Conservation (phyloP, 805 yeast genomes). For the Teunomyces stri region DNA sequence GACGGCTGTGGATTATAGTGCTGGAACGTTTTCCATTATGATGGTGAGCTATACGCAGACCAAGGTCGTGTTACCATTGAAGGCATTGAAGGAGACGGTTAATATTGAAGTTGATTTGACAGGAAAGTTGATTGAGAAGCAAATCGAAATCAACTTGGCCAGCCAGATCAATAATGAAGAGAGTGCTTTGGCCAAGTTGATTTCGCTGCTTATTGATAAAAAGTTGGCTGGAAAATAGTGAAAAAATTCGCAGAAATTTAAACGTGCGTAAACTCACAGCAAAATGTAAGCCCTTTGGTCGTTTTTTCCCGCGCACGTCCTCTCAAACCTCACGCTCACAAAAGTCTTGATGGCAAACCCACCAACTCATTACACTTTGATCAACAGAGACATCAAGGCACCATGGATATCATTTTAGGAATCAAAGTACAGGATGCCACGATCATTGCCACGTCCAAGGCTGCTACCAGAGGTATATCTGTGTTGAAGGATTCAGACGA, state of each 20-base stretch:
- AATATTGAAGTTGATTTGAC: slow-evolving; percentile 94
- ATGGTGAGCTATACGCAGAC: slow-evolving; percentile 89
- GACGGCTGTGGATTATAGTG: slow-evolving; percentile 65
- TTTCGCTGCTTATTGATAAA: slow-evolving; percentile 34
- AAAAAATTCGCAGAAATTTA: background rate
- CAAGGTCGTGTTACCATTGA: slow-evolving; percentile 70
- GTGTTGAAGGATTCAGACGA: slow-evolving; percentile 75
- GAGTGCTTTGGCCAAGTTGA: slow-evolving; percentile 49
- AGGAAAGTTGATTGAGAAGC: slow-evolving; percentile 89
- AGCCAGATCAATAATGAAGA: slow-evolving; percentile 50
- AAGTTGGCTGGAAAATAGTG: slow-evolving; percentile 15
- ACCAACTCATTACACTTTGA: background rate
- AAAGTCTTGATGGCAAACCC: slow-evolving; percentile 3
- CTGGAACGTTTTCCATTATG: slow-evolving; percentile 70
- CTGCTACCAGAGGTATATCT: slow-evolving; percentile 87
- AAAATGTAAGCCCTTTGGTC: background rate
- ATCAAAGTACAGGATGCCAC: slow-evolving; percentile 79
- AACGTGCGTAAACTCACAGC: background rate
- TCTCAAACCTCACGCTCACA: background rate
- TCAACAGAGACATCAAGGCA: slow-evolving; percentile 1
- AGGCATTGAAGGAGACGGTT: slow-evolving; percentile 60
- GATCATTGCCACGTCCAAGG: slow-evolving; percentile 90
- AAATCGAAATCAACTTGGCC: slow-evolving; percentile 58
- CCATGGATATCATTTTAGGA: slow-evolving; percentile 90
- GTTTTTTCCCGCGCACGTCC: background rate